A percentile compares a stretch with the other conserved stretches of the same genome.
Evolutionary conservation across 345 rosid species (phyloP).

Genomic region (Rhizophora mangle): DNA sequence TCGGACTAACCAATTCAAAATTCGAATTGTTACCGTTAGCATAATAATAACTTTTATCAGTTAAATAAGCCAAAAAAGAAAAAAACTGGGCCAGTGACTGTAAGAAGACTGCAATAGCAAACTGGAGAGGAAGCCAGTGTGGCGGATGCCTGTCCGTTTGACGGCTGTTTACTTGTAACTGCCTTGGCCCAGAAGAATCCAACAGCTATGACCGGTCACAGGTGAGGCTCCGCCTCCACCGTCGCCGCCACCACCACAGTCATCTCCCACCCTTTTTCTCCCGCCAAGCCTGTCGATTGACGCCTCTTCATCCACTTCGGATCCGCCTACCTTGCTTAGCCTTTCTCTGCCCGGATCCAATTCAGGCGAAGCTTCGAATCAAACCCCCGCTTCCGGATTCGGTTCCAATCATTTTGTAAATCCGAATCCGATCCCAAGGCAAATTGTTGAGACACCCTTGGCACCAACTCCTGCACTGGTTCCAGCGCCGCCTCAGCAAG

Average conservation of each 20-base stretch:
- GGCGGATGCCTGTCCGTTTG: constrained; percentile 46
- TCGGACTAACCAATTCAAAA: no score
- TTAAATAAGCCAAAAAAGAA: no score
- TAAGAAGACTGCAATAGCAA: no score
- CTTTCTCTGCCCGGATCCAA: constrained; percentile 70
- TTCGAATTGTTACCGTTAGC: no score
- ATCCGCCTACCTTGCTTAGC: constrained; percentile 59
- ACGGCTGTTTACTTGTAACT: constrained; percentile 70
- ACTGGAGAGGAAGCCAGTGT: background rate
- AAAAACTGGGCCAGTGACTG: no score
- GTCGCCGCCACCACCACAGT: background rate
- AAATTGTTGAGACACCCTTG: background rate
- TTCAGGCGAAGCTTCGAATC: constrained; percentile 27
- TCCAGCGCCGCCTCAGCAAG: background rate
- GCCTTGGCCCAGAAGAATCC: no score
- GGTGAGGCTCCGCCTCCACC: constrained; percentile 47
- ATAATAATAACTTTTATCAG: no score
- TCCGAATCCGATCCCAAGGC: background rate
- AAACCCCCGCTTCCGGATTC: constrained; percentile 17
- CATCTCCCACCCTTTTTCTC: constrained; percentile 17
- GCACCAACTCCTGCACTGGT: background rate
- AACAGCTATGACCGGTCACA: constrained; percentile 44
- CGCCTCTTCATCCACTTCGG: constrained; percentile 30
- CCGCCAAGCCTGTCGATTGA: constrained; percentile 35
- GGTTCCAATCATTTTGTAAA: background rate